phyloP scores from a whole-genome alignment of 257 asterid genomes.

The Solanum dulcamara region DNA sequence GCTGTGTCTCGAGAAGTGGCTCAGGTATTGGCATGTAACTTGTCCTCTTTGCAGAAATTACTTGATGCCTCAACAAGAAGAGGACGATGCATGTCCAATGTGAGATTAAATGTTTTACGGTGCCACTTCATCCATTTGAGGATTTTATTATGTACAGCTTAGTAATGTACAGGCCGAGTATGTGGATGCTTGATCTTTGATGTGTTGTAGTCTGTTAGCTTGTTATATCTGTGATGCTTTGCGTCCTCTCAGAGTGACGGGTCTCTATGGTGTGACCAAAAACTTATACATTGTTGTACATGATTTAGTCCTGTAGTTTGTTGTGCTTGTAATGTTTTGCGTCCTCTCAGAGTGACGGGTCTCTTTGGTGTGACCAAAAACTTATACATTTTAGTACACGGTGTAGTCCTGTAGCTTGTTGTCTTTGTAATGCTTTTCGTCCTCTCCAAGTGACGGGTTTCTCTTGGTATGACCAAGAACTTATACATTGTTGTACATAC shows the following conservation, averaged over 20 bases:
- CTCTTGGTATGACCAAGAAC: not conserved
- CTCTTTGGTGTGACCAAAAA: not conserved
- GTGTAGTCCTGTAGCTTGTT: not conserved
- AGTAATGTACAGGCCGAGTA: conserved; percentile 15
- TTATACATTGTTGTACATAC: conserved; percentile 1
- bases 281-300: not conserved
- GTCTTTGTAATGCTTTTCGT: not conserved
- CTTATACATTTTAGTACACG: not conserved
- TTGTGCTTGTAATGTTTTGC: not conserved
- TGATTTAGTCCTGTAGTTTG: not conserved
- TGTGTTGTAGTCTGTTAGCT: not conserved
- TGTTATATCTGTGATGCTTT: not conserved
- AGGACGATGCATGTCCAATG: conserved; percentile 69
- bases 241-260: conserved; percentile 12
- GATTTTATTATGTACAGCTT: conserved; percentile 24
- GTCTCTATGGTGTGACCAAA: conserved; percentile 2
- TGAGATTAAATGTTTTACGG: conserved; percentile 18
- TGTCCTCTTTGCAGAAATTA: conserved; percentile 86
- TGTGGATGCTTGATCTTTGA: not conserved
- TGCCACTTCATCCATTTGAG: not conserved
- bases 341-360: conserved; percentile 11
- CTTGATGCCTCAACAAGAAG: conserved; percentile 59
- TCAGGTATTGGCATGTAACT: conserved; percentile 68
- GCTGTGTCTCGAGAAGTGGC: conserved; percentile 73
- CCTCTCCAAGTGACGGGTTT: not conserved